Conservation (phyloP, 2,329 filamentous ascomycete genomes). For the Zymoseptoria brevis region DNA sequence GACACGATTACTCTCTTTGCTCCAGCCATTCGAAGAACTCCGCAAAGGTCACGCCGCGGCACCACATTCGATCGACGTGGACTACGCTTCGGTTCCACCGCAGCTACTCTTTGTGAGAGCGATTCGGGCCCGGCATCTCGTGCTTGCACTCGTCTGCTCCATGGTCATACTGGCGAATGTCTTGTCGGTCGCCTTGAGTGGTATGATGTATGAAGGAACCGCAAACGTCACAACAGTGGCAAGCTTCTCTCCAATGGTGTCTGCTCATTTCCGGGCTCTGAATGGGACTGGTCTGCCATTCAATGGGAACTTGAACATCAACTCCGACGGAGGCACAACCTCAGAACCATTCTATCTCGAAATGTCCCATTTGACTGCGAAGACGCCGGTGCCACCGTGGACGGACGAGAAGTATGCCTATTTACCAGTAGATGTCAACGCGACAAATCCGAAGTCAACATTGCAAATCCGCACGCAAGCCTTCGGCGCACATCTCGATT, state of each 20-base stretch:
- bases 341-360: conserved; percentile 37
- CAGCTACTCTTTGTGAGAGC: conserved; percentile 45
- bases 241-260: conserved; percentile 4
- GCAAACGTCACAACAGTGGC: conserved; percentile 8
- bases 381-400: conserved; percentile 45
- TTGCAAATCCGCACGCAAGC: conserved; percentile 28
- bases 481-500: conserved; percentile 31
- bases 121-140: conserved; percentile 36
- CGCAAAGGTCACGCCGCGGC: conserved; percentile 33
- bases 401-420: conserved; percentile 41
- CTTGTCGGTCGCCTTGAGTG: conserved; percentile 45
- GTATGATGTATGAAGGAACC: conserved; percentile 40
- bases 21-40: conserved; percentile 49
- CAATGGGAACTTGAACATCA: conserved; percentile 16
- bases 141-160: conserved; percentile 41
- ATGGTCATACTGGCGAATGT: conserved; percentile 47
- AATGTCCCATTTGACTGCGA: conserved; percentile 39
- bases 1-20: conserved; percentile 45
- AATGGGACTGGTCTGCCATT: conserved; percentile 23
- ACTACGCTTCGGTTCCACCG: conserved; percentile 51
- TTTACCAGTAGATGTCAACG: conserved; percentile 33
- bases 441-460: conserved; percentile 1
- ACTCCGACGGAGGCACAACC: conserved; percentile 23
- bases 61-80: conserved; percentile 30
- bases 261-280: conserved; percentile 18